Base-by-base conservation (phyloP, 371 early-diverging fungal species). In the Apophysomyces sp. region DNA sequence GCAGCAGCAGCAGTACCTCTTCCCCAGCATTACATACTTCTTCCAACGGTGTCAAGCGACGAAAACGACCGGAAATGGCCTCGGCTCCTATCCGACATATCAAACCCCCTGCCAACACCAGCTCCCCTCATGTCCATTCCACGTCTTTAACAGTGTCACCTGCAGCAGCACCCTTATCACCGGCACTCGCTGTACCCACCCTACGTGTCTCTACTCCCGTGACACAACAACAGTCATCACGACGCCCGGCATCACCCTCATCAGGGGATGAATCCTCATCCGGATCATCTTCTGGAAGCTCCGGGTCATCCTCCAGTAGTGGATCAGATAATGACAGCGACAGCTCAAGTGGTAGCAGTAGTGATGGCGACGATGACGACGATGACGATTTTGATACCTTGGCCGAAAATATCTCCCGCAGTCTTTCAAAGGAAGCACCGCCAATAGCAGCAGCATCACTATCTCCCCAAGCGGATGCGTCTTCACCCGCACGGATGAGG, bases 301-400 rank as follows among this genome's bases (percentile, higher is more conserved):
- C 49, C 8, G 49, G 49, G 21, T 44, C 49, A 21, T 44, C 49
- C 9, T 44, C 49, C 21, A 44, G 49, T 21, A 58, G 59, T 21
- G 64, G 58, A 12, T 59, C 60, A 4, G 58, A 58, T 9, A 60
- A 55, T 16, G 56, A 52, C 12, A 60, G 60, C 36, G 52, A 52
- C 29, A 57, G 61, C 26, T 44, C 49, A 44, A 56, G 56, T 40
- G 66, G 52, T 18, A 60, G 61, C 36, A 55, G 55, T 30, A 40
- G 41, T 58, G 36, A 36, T 15, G 56, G 36, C 49, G 49, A 44
- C 37, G 36, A 36, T 36, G 39, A 56, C 56, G 58, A 58, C 13
- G 66, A 65, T 32, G 66, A 65, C 29, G 63, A 62, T 37, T 60
- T 65, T 51, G 61, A 60, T 52, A 49, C 36, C 13, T 52, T 65